Conservation (phyloP, 2,329 filamentous ascomycete genomes). For the Apiospora kogelbergensis region DNA sequence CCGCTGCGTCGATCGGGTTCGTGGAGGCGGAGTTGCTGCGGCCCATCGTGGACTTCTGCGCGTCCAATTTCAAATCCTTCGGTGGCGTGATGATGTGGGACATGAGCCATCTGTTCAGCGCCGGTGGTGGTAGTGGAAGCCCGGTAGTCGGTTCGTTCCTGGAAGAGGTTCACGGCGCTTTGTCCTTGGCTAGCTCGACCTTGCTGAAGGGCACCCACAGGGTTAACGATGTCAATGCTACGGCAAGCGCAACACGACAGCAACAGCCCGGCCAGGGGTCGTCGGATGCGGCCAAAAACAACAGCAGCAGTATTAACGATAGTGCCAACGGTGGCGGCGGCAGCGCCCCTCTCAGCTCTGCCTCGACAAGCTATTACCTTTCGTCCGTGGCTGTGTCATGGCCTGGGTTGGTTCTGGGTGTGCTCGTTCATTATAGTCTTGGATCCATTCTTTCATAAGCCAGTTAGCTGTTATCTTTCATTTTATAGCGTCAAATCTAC, state of each 20-base stretch:
- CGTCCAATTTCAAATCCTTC: conserved; percentile 54
- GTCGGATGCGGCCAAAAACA: background rate
- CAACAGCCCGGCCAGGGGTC: background rate
- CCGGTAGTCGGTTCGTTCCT: conserved; percentile 40
- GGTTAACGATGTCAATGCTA: background rate
- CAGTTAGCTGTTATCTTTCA: background rate
- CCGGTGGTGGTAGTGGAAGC: conserved; percentile 37
- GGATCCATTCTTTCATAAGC: background rate
- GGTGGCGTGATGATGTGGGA: conserved; percentile 73
- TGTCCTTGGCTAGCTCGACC: conserved; percentile 19
- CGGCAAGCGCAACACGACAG: background rate
- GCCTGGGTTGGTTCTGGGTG: background rate
- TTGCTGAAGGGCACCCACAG: background rate
- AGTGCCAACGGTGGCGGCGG: background rate
- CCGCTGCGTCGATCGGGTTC: conserved; percentile 58
- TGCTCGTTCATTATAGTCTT: background rate
- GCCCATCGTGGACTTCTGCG: conserved; percentile 52
- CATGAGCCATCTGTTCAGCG: conserved; percentile 58
- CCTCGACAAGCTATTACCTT: background rate
- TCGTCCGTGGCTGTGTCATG: background rate
- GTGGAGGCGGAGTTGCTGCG: conserved; percentile 43
- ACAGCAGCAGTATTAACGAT: background rate
- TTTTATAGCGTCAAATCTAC: background rate
- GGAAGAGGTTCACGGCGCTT: conserved; percentile 38
- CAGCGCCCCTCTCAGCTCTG: background rate